Conservation (phyloP, 1,139 yeast genomes). For the Sugiyamaella sp. region DNA sequence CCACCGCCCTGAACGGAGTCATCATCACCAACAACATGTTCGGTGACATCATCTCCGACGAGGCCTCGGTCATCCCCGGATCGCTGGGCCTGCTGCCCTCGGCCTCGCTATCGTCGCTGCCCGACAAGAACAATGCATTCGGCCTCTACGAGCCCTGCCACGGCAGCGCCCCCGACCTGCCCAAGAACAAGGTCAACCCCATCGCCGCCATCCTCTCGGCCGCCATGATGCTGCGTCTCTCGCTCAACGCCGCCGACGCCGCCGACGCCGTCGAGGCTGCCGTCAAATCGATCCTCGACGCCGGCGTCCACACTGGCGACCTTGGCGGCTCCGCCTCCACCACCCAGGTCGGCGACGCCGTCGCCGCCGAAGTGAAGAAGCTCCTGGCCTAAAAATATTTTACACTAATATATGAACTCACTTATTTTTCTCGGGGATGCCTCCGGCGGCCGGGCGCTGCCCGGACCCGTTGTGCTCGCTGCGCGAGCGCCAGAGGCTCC, state of each 20-base stretch:
- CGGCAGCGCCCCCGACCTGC: conserved; percentile 96
- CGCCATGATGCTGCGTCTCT: conserved; percentile 95
- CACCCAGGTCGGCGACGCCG: conserved; percentile 89
- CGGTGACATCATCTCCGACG: conserved; percentile 97
- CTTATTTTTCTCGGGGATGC: neutral
- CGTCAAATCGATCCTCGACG: conserved; percentile 76
- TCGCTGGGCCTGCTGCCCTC: conserved; percentile 94
- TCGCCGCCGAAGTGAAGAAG: conserved; percentile 69
- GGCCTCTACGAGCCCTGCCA: conserved; percentile 98
- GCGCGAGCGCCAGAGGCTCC: neutral
- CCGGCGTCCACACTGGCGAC: conserved; percentile 89
- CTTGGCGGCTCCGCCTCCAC: conserved; percentile 81
- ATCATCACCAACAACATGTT: conserved; percentile 94
- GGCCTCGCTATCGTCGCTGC: conserved; percentile 93
- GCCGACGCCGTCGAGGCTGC: conserved; percentile 91
- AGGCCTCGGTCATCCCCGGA: conserved; percentile 97
- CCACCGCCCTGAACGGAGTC: conserved; percentile 87
- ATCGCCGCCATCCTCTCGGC: conserved; percentile 84
- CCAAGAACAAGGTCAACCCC: conserved; percentile 87
- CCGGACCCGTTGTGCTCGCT: conserved; percentile 8
- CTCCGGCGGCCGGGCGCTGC: conserved; percentile 16
- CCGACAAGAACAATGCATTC: conserved; percentile 90
- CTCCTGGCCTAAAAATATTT: conserved; percentile 45
- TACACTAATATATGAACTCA: neutral
- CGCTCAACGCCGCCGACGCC: conserved; percentile 77